Evolutionary conservation across 805 yeast genomes (phyloP), one percentile per base, ranked within the genome.

Genomic region (Debaryomyces hansenii): DNA sequence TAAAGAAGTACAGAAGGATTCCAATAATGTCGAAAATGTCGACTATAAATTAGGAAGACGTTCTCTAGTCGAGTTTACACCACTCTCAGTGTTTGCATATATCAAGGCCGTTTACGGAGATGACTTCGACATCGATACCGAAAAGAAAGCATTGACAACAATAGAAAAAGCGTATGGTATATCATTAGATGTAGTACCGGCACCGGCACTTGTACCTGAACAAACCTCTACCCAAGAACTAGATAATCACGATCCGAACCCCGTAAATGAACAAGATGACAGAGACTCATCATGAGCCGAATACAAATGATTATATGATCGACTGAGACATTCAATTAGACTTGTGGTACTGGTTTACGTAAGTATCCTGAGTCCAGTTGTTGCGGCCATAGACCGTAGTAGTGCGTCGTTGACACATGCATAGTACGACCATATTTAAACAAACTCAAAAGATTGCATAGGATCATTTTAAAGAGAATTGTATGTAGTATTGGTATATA

Each of bases 31-130:
- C 14, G 57, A 50, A 11, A 53, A 49, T 38, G 51, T 53, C 8
- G 64, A 58, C 42, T 70, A 62, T 48, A 45, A 55, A 2, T 50
- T 72, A 27, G 77, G 76, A 1, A 56, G 62, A 34, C 51, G 75
- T 20, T 55, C 69, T 6, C 41, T 63, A 20, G 53, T 59, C 16
- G 77, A 72, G 50, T 67, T 67, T 40, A 49, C 52, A 4, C 72
- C 73, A 1, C 43, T 49, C 11, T 45, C 61, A n/a, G 58, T 70
- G 37, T 55, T 56, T 40, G 57, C 58, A 31, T 58, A 56, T 20
- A 45, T 69, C 29, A 56, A 56, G 31, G 52, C 41, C 3, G 47
- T 66, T 9, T 68, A 61, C 47, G 66, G 65, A 11, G 47, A 38
- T 2, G 41, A 54, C 7, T 65, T 65, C 54, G 59, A 58, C 49